Evolutionary conservation across 805 yeast genomes (phyloP), one percentile per base, ranked within the genome.

Genomic region (Starmerella asiatica): DNA sequence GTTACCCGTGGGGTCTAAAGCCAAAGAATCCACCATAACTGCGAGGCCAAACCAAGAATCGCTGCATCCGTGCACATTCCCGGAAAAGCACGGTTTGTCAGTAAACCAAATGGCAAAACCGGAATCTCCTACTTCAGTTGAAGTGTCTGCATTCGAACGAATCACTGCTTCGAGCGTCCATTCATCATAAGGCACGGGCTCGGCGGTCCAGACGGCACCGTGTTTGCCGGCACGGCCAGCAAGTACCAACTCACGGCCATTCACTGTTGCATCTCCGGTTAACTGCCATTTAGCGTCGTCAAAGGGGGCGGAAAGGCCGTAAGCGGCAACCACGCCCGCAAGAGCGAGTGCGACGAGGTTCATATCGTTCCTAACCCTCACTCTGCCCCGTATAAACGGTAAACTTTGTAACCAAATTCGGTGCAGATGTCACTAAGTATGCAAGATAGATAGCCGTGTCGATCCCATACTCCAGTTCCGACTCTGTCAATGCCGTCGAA

Each of bases 401-500:
- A n/a, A n/a, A n/a, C n/a, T n/a, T n/a, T n/a, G n/a, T n/a, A n/a
- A n/a, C n/a, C n/a, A n/a, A n/a, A n/a, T n/a, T n/a, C n/a, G n/a
- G n/a, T n/a, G n/a, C n/a, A n/a, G n/a, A n/a, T n/a, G n/a, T 26
- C 6, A 54, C 31, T 1, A 44, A 38, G 42, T 47, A 47, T 3
- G 34, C 34, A 20, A 43, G 34, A 21, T 43, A 45, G 4, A 41
- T 41, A 3, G 49, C 42, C 4, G 43, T 37, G 19, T 44, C 40
- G 7, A 21, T 34, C 36, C 80, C 79, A 58, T 91, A 91, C 54
- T 88, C 95, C 42, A 91, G 66, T 57, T 91, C 99, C 17, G 95
- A 88, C 59, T 91, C 99, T 0, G 98, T 97, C 46, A 91, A 63
- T 0, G 97, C 97, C 0, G 98, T 86, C 42, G 74, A 71, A 2